phyloP scores from a whole-genome alignment of 129 eudicot species.

The Smallanthus sonchifolius region DNA sequence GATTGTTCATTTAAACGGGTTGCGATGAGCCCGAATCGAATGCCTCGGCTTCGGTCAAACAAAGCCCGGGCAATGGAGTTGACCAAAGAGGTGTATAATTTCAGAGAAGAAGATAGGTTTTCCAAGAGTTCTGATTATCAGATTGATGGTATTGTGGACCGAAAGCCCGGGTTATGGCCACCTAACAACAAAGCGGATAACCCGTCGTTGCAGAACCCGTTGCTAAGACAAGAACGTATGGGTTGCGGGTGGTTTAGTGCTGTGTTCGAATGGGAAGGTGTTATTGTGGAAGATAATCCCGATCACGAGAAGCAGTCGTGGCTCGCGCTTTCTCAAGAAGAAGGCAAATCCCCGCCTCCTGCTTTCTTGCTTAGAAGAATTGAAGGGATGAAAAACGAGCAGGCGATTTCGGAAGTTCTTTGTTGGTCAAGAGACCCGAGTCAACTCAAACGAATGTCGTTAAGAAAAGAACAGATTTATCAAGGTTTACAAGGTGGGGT shows the following conservation, averaged over 20 bases:
- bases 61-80: constrained; percentile 76
- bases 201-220: constrained; percentile 64
- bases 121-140: constrained; percentile 17
- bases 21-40: constrained; percentile 17
- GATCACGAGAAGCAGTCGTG: constrained; percentile 85
- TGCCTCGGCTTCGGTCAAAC: constrained; percentile 28
- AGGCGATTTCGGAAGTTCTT: constrained; percentile 88
- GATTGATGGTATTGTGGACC: constrained; percentile 35
- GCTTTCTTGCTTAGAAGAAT: constrained; percentile 58
- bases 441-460: constrained; percentile 57
- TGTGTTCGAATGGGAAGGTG: constrained; percentile 97
- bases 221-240: constrained; percentile 81
- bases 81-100: constrained; percentile 59
- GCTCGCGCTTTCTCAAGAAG: constrained; percentile 75
- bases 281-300: constrained; percentile 71
- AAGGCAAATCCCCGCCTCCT: constrained; percentile 76
- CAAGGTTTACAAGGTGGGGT: constrained; percentile 69
- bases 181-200: constrained; percentile 84
- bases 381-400: constrained; percentile 97
- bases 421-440: constrained; percentile 93
- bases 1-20: constrained; percentile 33
- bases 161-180: constrained; percentile 65
- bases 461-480: constrained; percentile 76
- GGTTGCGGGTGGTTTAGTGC: constrained; percentile 98
- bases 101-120: constrained; percentile 40